These are phyloP conservation scores for Firmiana major DNA, from an alignment of 345 rosid genomes.

Conservation along the genomic window DNA sequence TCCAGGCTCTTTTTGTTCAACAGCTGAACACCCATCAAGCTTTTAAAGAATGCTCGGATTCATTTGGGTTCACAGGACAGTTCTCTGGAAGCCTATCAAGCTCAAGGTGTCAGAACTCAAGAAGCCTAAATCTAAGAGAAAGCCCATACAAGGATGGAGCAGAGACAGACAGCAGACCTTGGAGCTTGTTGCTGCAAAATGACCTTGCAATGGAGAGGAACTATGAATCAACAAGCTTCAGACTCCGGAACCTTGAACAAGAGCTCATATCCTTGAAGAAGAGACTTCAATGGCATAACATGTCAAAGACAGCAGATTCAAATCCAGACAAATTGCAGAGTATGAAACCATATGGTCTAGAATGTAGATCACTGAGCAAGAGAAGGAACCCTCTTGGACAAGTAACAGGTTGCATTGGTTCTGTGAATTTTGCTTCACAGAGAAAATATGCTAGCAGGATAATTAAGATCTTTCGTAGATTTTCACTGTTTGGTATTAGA, in stretches of 20 bases:
- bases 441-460: conserved; percentile 48
- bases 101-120: conserved; percentile 44
- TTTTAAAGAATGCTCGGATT: conserved; percentile 69
- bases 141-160: conserved; percentile 49
- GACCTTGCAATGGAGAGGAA: conserved; percentile 37
- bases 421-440: conserved; percentile 51
- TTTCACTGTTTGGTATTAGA: conserved; percentile 42
- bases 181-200: conserved; percentile 39
- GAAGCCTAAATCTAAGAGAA: conserved; percentile 36
- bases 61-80: conserved; percentile 45
- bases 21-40: conserved; percentile 73
- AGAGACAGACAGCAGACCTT: conserved; percentile 34
- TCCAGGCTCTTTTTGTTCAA: conserved; percentile 72
- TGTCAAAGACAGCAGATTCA: conserved; percentile 30
- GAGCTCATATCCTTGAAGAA: conserved; percentile 54
- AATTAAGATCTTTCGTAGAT: conserved; percentile 31
- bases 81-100: conserved; percentile 55
- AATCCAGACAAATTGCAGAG: conserved; percentile 24
- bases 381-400: conserved; percentile 48
- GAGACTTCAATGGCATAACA: conserved; percentile 40
- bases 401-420: conserved; percentile 48
- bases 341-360: conserved; percentile 31
- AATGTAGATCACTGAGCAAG: conserved; percentile 43
- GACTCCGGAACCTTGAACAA: conserved; percentile 68
- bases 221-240: conserved; percentile 64